A percentile compares a stretch with the other conserved stretches of the same genome.
Evolutionary conservation across 768 basidiomycete species (phyloP).

Genomic region (Tulasnella calospora): DNA sequence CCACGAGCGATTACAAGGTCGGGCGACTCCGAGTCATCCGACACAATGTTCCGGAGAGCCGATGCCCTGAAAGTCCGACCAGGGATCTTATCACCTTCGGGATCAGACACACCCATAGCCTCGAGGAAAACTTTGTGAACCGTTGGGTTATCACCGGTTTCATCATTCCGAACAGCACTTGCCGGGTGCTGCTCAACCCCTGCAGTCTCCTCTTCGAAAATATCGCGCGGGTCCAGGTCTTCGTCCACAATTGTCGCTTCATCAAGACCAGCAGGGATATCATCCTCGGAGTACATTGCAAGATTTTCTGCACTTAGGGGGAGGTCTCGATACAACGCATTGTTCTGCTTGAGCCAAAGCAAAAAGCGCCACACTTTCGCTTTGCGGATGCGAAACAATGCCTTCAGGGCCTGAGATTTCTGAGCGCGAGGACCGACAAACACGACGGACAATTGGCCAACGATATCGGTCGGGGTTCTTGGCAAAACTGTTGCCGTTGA

Average conservation of each 20-base stretch:
- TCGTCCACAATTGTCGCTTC: slow-evolving; percentile 29
- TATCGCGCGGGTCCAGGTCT: not conserved
- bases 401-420: slow-evolving; percentile 24
- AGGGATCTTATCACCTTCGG: too few species aligned
- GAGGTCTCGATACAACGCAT: slow-evolving; percentile 35
- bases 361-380: slow-evolving; percentile 33
- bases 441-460: slow-evolving; percentile 33
- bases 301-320: slow-evolving; percentile 2
- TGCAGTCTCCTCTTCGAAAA: too few species aligned
- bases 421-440: slow-evolving; percentile 36
- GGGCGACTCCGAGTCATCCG: too few species aligned
- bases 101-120: too few species aligned
- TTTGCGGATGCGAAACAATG: slow-evolving; percentile 32
- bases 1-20: too few species aligned
- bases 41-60: too few species aligned
- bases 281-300: slow-evolving; percentile 30
- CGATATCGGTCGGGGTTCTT: slow-evolving; percentile 33
- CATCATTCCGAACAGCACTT: too few species aligned
- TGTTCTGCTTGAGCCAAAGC: slow-evolving; percentile 39
- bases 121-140: too few species aligned
- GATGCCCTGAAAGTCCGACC: too few species aligned
- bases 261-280: slow-evolving; percentile 29
- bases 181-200: too few species aligned
- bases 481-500: slow-evolving; percentile 34
- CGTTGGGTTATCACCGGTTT: too few species aligned